Evolutionary conservation across 2,329 filamentous ascomycete species (phyloP), one percentile per base, ranked within the genome.

Genomic region (Hymenoscyphus occultus): DNA sequence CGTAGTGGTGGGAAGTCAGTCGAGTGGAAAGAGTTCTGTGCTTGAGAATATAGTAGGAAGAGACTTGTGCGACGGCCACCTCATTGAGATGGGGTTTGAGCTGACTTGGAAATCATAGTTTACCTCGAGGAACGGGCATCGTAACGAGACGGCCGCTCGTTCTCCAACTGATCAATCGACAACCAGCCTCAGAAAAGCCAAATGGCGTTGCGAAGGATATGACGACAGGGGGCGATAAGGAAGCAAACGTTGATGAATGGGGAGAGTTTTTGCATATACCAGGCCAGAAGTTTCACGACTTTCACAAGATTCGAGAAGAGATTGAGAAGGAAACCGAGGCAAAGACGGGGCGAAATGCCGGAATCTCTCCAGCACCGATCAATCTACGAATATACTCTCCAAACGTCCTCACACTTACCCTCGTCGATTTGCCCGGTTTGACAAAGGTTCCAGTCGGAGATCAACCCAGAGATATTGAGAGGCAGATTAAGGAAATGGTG

Each of bases 201-300:
- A 97, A 97, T 78, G 92, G 93, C 64, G 84, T 88, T 65, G 84
- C 86, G 70, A 84, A 90, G 58, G 81, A 83, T 67, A 76, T 92
- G 72, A 80, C 86, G 66, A 82, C 83, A 65, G 88, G 86, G 63
- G 87, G 84, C 71, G 95, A 98, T 79, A 90, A 91, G 78, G 90
- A 93, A 72, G 92, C 93, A 74, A 99, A 99, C 78, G 79, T 86
- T 22, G 93, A 98, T 76, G 95, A 99, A 79, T 99, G 96, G 92
- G 95, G 94, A 82, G 95, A 99, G 83, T 99, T 99, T 80, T 84
- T 99, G 69, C 95, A 99, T 79, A 91, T 99, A 70, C 94, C 95
- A 22, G 95, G 93, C 73, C 92, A 98, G 80, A 98, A 98, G 80
- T 98, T 96, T 82, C 88, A 88, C 80, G 95, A 99, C 81, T 99